A percentile compares a stretch with the other conserved stretches of the same genome.
phyloP scores from a whole-genome alignment of 1,284 basidiomycete genomes.

The Gymnopus androsaceus region DNA sequence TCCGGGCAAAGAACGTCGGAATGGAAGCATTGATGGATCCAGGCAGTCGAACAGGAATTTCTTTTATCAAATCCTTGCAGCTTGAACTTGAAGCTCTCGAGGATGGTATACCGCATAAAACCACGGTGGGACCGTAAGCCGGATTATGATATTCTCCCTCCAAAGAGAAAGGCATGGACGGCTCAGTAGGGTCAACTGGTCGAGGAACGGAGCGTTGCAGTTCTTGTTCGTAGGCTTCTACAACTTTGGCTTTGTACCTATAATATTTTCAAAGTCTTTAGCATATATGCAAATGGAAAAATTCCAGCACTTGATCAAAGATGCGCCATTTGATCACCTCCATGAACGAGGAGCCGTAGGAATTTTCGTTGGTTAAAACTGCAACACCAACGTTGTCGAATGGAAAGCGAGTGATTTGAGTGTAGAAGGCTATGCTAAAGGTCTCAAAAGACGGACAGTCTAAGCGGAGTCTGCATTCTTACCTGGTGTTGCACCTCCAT shows the following conservation, averaged over 20 bases:
- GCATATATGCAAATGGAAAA: no score
- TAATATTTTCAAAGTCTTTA: no score
- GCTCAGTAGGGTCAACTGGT: constrained; percentile 12
- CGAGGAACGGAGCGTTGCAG: constrained; percentile 1
- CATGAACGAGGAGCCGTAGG: constrained; percentile 18
- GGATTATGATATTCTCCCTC: constrained; percentile 21
- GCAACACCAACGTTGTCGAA: constrained; percentile 24
- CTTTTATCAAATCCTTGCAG: constrained; percentile 21
- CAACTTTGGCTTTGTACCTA: background rate
- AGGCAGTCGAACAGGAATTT: constrained; percentile 21
- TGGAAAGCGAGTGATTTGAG: constrained; percentile 26
- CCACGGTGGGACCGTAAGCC: constrained; percentile 23
- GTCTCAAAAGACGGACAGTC: background rate
- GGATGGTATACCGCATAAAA: constrained; percentile 17
- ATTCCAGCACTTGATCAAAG: constrained; percentile 22
- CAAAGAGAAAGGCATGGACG: constrained; percentile 15
- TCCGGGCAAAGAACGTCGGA: constrained; percentile 24
- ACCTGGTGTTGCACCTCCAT: background rate
- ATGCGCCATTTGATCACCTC: constrained; percentile 25
- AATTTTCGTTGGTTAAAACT: constrained; percentile 27
- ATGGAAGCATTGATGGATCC: constrained; percentile 20
- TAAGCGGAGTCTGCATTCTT: background rate
- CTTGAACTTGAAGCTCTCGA: background rate
- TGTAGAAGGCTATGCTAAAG: constrained; percentile 18
- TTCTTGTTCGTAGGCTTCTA: background rate